Evolutionary conservation across 768 basidiomycete species (phyloP).

Genomic region (Mycena galopus): DNA sequence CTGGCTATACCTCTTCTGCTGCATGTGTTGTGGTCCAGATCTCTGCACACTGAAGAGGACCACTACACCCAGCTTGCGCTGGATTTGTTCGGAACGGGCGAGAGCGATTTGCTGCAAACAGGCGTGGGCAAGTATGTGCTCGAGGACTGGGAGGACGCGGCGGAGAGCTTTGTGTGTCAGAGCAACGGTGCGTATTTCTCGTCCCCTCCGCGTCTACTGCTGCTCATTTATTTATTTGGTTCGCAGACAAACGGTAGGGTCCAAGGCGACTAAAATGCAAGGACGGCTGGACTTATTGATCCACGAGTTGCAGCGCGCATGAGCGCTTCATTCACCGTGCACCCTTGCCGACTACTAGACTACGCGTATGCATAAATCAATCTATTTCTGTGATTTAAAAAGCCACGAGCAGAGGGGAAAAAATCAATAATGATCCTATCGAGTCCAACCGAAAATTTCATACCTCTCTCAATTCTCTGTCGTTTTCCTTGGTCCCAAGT

Average conservation of each 20-base stretch:
- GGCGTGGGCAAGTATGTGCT: slow-evolving; percentile 81
- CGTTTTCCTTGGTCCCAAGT: too few species aligned
- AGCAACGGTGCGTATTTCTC: slow-evolving; percentile 76
- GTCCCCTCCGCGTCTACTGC: not conserved
- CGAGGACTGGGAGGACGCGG: slow-evolving; percentile 96
- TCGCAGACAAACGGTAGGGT: slow-evolving; percentile 88
- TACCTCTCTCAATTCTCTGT: too few species aligned
- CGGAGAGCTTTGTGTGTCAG: slow-evolving; percentile 99
- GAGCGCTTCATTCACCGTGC: slow-evolving; percentile 7
- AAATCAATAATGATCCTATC: too few species aligned
- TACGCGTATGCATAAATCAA: slow-evolving; percentile 22
- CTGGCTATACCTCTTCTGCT: too few species aligned
- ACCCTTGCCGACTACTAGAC: slow-evolving; percentile 11
- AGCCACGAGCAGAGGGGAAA: too few species aligned
- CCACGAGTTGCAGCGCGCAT: slow-evolving; percentile 66
- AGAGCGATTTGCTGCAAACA: slow-evolving; percentile 67
- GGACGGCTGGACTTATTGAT: slow-evolving; percentile 87
- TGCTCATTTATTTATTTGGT: slow-evolving; percentile 9
- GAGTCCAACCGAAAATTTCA: too few species aligned
- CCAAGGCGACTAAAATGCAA: slow-evolving; percentile 91
- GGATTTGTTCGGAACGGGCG: slow-evolving; percentile 86
- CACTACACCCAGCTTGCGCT: slow-evolving; percentile 96
- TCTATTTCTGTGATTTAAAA: too few species aligned
- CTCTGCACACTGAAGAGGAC: too few species aligned
- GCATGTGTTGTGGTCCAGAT: too few species aligned